Conservation (phyloP, 768 basidiomycete species). For the Tephrocybe sp. region DNA sequence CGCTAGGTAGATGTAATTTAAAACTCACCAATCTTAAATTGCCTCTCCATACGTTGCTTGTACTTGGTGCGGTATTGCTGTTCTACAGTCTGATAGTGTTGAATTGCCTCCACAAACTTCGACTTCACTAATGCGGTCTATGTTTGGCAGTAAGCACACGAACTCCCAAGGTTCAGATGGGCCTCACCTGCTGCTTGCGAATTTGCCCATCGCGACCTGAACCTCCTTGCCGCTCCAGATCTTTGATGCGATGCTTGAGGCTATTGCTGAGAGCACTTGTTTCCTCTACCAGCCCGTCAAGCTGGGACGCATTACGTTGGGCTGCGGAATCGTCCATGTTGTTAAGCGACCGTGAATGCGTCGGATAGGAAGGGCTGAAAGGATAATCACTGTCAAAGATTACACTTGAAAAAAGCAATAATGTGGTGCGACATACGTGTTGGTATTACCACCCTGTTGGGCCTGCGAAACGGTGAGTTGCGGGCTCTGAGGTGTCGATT, state of each 20-base stretch:
- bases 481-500: slow-evolving; percentile 3
- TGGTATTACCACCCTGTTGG: slow-evolving; percentile 56
- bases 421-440: slow-evolving; percentile 38
- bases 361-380: slow-evolving; percentile 60
- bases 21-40: slow-evolving; percentile 77
- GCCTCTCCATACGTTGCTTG: slow-evolving; percentile 79
- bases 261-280: slow-evolving; percentile 68
- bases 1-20: background rate
- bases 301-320: slow-evolving; percentile 56
- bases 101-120: slow-evolving; percentile 84
- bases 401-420: slow-evolving; percentile 3
- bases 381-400: slow-evolving; percentile 12
- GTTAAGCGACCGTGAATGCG: slow-evolving; percentile 73
- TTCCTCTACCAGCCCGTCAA: slow-evolving; percentile 68
- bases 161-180: background rate
- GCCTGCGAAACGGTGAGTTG: slow-evolving; percentile 40
- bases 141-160: slow-evolving; percentile 4
- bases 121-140: slow-evolving; percentile 64
- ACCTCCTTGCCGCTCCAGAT: slow-evolving; percentile 63
- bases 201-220: slow-evolving; percentile 69
- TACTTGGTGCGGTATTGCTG: slow-evolving; percentile 75
- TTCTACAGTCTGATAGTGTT: slow-evolving; percentile 81
- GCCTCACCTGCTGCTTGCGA: slow-evolving; percentile 70
- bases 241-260: slow-evolving; percentile 72
- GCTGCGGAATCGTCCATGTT: slow-evolving; percentile 69